phyloP scores from a whole-genome alignment of 148 eudicot genomes.

The Vaccinium macrocarpon region DNA sequence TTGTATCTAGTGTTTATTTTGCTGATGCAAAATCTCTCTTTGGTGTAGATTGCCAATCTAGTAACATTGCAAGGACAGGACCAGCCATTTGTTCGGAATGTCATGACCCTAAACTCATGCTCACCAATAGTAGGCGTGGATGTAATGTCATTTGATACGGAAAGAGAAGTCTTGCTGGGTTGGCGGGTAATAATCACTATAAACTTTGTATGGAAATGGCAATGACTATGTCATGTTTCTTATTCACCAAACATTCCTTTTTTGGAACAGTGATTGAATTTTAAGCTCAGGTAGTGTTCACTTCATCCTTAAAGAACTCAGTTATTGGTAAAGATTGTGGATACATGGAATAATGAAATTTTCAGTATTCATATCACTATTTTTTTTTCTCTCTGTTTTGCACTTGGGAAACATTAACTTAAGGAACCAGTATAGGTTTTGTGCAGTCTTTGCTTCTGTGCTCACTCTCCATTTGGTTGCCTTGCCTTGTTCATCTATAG shows the following conservation, averaged over 20 bases:
- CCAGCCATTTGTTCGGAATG: constrained; percentile 87
- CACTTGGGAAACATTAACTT: neutral
- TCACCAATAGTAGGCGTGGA: constrained; percentile 97
- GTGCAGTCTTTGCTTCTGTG: neutral
- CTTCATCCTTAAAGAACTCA: neutral
- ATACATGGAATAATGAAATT: neutral
- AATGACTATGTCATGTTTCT: constrained; percentile 2
- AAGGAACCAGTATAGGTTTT: neutral
- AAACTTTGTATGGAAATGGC: neutral
- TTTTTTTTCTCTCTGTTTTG: neutral
- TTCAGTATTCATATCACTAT: neutral
- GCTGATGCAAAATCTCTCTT: constrained; percentile 13
- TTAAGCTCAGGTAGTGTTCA: neutral
- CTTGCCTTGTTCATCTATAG: neutral
- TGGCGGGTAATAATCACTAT: constrained; percentile 73
- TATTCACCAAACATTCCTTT: neutral
- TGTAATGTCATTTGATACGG: constrained; percentile 93
- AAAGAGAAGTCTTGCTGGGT: constrained; percentile 80
- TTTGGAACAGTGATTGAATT: constrained; percentile 9
- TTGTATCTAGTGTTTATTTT: constrained; percentile 12
- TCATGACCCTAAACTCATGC: constrained; percentile 96
- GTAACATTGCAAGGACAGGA: constrained; percentile 92
- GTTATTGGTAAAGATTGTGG: neutral
- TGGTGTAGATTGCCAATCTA: constrained; percentile 79
- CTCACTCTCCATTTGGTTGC: neutral